Base-by-base conservation (phyloP, 768 basidiomycete genomes). In the Austroboletus festivus region DNA sequence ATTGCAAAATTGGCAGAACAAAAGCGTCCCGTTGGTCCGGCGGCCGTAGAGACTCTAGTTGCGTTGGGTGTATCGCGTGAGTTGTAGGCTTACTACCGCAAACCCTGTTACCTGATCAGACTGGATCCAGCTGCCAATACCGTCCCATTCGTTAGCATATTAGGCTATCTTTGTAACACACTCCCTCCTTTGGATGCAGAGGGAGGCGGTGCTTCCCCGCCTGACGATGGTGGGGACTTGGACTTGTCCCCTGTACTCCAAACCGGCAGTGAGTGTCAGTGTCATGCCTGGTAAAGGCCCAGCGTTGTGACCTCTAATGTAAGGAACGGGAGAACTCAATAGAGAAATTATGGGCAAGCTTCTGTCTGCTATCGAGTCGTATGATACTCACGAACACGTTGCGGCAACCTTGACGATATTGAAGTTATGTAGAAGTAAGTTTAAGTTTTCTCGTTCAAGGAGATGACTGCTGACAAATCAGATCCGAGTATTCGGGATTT, bases 121-220 rank as follows among this genome's bases (percentile, higher is more conserved):
- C 23, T 5, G 18, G 37, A 15, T 21, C 23, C n/a, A 47, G 47
- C 24, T 11, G 9, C 21, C 10, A 5, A 1, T 1, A 22, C 7
- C 28, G 7, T 28, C 20, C 47, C 18, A 18, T 21, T 53, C 7
- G 35, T 41, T 2, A 53, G 30, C 18, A 41, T 53, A 16, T 16
- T 55, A 7, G 37, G 41, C 12, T 46, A 53, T 21, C 47, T 55
- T 22, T 5, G 10, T 19, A 19, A 24, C 19, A 42, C 7, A 3
- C 50, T 54, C 5, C 53, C 53, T 28, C 46, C 13, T 5, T 20
- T 48, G 5, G 42, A 52, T 18, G 46, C n/a, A n/a, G 50, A 54
- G 3, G 30, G n/a, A 7, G 33, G 22, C 34, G 11, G 10, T 3
- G 13, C 19, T 3, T 2, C n/a, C 37, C 24, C 34, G 20, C 4